These are phyloP conservation scores for Monosporascus sp. DNA, from an alignment of 2,329 filamentous ascomycete species.

Conservation along the genomic window DNA sequence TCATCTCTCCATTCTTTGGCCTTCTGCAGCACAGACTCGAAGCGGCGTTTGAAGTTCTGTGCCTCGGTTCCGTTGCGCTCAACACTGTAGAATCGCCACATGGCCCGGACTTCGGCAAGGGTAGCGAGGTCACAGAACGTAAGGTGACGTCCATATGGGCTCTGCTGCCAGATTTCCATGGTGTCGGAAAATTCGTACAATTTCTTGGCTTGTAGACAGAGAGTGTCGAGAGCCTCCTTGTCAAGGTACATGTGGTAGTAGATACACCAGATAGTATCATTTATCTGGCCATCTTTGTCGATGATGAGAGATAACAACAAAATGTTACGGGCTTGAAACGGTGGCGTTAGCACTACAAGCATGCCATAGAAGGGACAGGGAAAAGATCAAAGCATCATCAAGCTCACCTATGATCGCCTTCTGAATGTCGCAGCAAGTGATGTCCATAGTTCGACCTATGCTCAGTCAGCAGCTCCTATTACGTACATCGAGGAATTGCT, in stretches of 20 bases:
- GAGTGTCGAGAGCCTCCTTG: slow-evolving; percentile 24
- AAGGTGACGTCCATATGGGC: slow-evolving; percentile 37
- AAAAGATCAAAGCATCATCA: neutral
- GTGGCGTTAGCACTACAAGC: neutral
- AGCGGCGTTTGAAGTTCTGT: slow-evolving; percentile 1
- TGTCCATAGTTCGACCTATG: slow-evolving; percentile 36
- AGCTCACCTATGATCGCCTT: slow-evolving; percentile 42
- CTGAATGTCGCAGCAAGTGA: slow-evolving; percentile 53
- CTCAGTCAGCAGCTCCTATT: slow-evolving; percentile 12
- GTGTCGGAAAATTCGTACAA: slow-evolving; percentile 33
- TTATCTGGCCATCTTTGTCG: slow-evolving; percentile 25
- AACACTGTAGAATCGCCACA: slow-evolving; percentile 34
- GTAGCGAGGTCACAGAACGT: slow-evolving; percentile 44
- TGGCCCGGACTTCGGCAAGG: slow-evolving; percentile 30
- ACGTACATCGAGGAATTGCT: slow-evolving; percentile 18
- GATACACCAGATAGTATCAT: slow-evolving; percentile 41
- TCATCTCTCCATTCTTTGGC: neutral
- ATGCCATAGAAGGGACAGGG: neutral
- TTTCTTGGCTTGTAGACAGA: slow-evolving; percentile 37
- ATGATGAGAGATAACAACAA: slow-evolving; percentile 46
- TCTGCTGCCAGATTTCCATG: slow-evolving; percentile 37
- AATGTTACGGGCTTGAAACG: slow-evolving; percentile 44
- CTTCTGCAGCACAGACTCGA: slow-evolving; percentile 2
- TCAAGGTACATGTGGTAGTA: slow-evolving; percentile 51
- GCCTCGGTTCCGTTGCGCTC: slow-evolving; percentile 1